A percentile compares a stretch with the other conserved stretches of the same genome.
These are phyloP conservation scores for Globisporangium cystogenes DNA, from an alignment of 352 stramenopile species.

Conservation along the genomic window DNA sequence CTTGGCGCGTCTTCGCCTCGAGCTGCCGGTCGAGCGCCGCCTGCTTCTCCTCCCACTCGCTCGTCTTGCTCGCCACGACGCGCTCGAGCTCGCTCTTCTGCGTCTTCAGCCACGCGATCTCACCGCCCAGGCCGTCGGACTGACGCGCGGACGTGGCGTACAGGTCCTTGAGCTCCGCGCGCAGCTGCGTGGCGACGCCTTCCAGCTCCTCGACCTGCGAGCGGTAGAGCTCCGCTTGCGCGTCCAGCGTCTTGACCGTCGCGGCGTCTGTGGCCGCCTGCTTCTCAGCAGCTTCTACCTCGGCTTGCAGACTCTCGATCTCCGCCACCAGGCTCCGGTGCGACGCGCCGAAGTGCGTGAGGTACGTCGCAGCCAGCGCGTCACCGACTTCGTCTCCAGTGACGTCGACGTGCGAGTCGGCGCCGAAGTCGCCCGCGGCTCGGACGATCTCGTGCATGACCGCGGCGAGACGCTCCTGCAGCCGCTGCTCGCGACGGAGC, in stretches of 20 bases:
- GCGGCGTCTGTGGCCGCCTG: constrained; percentile 27
- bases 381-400: constrained; percentile 16
- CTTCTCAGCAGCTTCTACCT: constrained; percentile 37
- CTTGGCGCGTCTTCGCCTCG: constrained; percentile 37
- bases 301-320: constrained; percentile 37
- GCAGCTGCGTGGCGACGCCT: constrained; percentile 26
- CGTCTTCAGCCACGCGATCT: constrained; percentile 33
- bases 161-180: constrained; percentile 40
- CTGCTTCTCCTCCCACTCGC: constrained; percentile 33
- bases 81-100: constrained; percentile 35
- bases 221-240: constrained; percentile 33
- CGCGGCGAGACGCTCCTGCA: constrained; percentile 35
- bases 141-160: constrained; percentile 33
- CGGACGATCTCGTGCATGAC: constrained; percentile 39
- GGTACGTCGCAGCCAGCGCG: constrained; percentile 21
- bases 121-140: constrained; percentile 38
- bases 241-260: constrained; percentile 27
- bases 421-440: constrained; percentile 18
- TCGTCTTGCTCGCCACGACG: constrained; percentile 26
- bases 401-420: constrained; percentile 11
- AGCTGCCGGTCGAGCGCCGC: constrained; percentile 31
- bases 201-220: constrained; percentile 44
- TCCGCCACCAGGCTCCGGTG: constrained; percentile 27
- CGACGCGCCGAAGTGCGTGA: constrained; percentile 28
- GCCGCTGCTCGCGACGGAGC: constrained; percentile 34